These are phyloP conservation scores for Paecilomyces fulvus DNA, from an alignment of 2,329 filamentous ascomycete genomes.

Conservation along the genomic window DNA sequence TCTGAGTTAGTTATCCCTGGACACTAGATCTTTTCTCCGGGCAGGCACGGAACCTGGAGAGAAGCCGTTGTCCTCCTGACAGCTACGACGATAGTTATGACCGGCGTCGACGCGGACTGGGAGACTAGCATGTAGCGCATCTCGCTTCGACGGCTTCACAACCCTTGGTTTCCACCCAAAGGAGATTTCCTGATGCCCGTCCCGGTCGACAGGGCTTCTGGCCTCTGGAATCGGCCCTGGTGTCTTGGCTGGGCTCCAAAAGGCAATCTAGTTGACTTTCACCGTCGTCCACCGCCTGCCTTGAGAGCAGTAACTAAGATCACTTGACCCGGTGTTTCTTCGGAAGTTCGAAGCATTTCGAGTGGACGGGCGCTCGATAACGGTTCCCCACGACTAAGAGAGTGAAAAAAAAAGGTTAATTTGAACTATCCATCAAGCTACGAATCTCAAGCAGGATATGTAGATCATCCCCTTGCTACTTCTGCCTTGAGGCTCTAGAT, in stretches of 20 bases:
- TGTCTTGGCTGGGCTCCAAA: background rate
- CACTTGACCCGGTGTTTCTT: background rate
- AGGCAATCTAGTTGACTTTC: background rate
- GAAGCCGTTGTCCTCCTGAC: background rate
- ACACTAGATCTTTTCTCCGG: background rate
- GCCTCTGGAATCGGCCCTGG: background rate
- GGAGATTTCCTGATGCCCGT: background rate
- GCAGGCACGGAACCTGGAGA: background rate
- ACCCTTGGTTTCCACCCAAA: background rate
- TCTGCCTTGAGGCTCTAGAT: background rate
- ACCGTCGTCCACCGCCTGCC: background rate
- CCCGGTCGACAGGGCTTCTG: background rate
- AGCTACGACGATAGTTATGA: background rate
- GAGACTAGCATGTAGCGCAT: background rate
- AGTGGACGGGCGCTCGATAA: background rate
- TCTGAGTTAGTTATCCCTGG: background rate
- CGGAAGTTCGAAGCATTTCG: background rate
- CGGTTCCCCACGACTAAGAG: background rate
- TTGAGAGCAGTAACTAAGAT: background rate
- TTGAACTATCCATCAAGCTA: background rate
- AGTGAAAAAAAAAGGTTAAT: background rate
- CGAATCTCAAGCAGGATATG: background rate
- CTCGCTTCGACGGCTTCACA: background rate
- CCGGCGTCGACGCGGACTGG: background rate
- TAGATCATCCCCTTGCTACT: background rate